Evolutionary conservation across 1,139 yeast genomes (phyloP).

Genomic region (Saccharomycopsis hybrid): DNA sequence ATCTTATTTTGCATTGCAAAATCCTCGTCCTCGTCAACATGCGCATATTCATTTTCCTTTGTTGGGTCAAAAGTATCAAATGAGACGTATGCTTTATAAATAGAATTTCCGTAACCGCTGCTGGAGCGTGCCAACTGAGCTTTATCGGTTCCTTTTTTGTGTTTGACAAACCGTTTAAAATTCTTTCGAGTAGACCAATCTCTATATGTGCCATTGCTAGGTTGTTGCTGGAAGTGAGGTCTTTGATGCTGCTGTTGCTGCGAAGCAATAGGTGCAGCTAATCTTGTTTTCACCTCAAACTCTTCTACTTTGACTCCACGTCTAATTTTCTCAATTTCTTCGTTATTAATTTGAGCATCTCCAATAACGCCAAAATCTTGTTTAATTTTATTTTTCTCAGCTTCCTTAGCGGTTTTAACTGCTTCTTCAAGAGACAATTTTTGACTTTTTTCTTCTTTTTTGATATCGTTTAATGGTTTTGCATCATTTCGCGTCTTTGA

Average conservation of each 20-base stretch:
- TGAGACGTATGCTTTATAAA: conserved; percentile 5
- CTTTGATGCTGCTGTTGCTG: background rate
- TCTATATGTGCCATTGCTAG: background rate
- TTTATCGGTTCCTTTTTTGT: background rate
- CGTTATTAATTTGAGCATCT: background rate
- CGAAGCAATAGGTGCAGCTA: no score
- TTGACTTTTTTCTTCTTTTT: background rate
- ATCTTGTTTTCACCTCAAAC: background rate
- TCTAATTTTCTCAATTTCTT: conserved; percentile 9
- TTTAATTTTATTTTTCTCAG: background rate
- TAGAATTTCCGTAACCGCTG: background rate
- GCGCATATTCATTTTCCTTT: background rate
- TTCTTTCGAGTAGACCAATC: conserved; percentile 11
- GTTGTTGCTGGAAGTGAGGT: background rate
- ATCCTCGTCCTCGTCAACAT: conserved; percentile 6
- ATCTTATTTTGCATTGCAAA: background rate
- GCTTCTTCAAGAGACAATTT: conserved; percentile 10
- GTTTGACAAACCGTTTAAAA: conserved; percentile 16
- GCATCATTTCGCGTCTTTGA: background rate
- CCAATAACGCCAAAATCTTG: conserved; percentile 1
- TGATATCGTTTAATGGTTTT: background rate
- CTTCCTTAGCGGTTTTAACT: conserved; percentile 6
- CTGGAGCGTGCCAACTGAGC: background rate
- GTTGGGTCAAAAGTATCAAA: conserved; percentile 9
- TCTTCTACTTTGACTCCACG: conserved; percentile 7